Percentiles rank a stretch among this genome's conserved stretches.
Conservation (phyloP, 345 rosid genomes). For the Cardiospermum halicacabum region DNA sequence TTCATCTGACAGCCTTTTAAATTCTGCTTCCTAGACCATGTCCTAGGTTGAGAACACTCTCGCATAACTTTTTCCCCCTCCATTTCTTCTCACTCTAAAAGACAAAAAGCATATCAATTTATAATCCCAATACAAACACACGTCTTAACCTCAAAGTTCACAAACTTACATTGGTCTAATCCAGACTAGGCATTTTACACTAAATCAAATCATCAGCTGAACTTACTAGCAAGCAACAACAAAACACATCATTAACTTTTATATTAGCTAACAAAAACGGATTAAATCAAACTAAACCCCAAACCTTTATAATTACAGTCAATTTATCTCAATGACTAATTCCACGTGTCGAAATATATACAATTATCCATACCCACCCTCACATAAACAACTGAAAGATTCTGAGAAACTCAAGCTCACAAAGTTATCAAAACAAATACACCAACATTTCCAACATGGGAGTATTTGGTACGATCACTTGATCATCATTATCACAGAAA, state of each 20-base stretch:
- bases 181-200: neutral
- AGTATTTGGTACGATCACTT: neutral
- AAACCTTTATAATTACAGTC: neutral
- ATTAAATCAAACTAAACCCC: neutral
- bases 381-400: neutral
- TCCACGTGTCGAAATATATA: neutral
- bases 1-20: conserved; percentile 29
- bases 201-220: neutral
- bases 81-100: conserved; percentile 19
- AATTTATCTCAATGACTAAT: neutral
- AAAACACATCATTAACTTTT: neutral
- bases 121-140: conserved; percentile 8
- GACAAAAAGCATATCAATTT: conserved; percentile 12
- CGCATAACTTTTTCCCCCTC: conserved; percentile 37
- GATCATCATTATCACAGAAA: no score
- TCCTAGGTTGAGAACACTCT: conserved; percentile 31
- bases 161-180: neutral
- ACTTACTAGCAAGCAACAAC: neutral
- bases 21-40: conserved; percentile 38
- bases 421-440: neutral
- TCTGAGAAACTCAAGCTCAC: neutral
- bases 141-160: neutral
- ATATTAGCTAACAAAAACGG: neutral
- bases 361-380: neutral
- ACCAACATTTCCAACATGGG: neutral